A percentile compares a stretch with the other conserved stretches of the same genome.
These are phyloP conservation scores for Dacryopinax primogenitus DNA, from an alignment of 768 basidiomycete species.

Conservation along the genomic window DNA sequence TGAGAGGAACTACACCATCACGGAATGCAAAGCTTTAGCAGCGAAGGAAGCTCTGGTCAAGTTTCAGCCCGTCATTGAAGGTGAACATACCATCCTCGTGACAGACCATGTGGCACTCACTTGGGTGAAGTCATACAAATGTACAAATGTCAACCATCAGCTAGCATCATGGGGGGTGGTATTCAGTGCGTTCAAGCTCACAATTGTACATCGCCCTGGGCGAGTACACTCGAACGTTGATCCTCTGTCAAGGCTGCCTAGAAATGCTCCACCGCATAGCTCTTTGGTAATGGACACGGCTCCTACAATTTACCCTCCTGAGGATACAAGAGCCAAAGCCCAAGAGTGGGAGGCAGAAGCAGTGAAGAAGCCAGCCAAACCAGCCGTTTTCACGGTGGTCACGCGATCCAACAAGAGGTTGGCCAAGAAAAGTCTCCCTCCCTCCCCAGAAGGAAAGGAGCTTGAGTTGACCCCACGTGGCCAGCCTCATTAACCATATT, in stretches of 20 bases:
- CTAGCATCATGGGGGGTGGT: slow-evolving; percentile 29
- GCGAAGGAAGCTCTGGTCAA: slow-evolving; percentile 30
- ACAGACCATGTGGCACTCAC: slow-evolving; percentile 25
- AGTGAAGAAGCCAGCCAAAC: too few relatives aligned
- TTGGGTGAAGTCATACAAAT: slow-evolving; percentile 31
- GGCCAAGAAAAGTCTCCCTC: too few relatives aligned
- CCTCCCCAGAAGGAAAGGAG: too few relatives aligned
- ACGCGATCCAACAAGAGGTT: too few relatives aligned
- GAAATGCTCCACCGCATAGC: neutral
- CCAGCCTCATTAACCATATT: too few relatives aligned
- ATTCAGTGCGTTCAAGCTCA: slow-evolving; percentile 27
- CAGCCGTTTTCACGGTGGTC: too few relatives aligned
- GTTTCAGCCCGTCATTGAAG: slow-evolving; percentile 31
- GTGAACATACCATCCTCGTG: slow-evolving; percentile 22
- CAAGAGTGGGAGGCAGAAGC: neutral
- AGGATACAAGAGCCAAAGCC: neutral
- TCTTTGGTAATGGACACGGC: neutral
- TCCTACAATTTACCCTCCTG: neutral
- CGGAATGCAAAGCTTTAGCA: slow-evolving; percentile 31
- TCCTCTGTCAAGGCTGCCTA: slow-evolving; percentile 27
- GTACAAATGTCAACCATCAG: slow-evolving; percentile 29
- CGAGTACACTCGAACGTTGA: slow-evolving; percentile 33
- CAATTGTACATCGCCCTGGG: slow-evolving; percentile 32
- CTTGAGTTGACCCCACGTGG: too few relatives aligned
- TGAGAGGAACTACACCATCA: slow-evolving; percentile 30